A percentile compares a stretch with the other conserved stretches of the same genome.
Conservation (phyloP, 176 grass and related monocot genomes). For the Carex pumila region DNA sequence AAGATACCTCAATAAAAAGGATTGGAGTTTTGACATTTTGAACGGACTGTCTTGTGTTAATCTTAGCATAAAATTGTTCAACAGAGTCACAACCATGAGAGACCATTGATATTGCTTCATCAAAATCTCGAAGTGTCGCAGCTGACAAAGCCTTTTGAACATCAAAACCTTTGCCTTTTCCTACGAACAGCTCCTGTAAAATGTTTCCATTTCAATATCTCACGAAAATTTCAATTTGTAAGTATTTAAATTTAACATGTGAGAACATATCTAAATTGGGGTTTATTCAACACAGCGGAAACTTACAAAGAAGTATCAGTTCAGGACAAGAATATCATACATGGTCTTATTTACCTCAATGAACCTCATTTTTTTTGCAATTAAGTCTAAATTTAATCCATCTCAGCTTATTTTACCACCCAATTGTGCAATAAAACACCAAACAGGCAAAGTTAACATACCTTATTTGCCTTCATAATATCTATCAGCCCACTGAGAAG, state of each 20-base stretch:
- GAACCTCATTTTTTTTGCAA: background rate
- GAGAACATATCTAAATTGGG: background rate
- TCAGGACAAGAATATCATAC: background rate
- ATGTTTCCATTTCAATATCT: slow-evolving; percentile 6
- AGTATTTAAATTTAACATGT: background rate
- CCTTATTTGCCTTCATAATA: slow-evolving; percentile 90
- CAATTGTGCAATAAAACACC: background rate
- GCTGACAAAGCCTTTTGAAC: slow-evolving; percentile 66
- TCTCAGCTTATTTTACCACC: background rate
- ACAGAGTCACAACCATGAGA: slow-evolving; percentile 61
- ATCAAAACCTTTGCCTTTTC: slow-evolving; percentile 83
- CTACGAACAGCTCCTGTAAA: slow-evolving; percentile 94
- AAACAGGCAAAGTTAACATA: background rate
- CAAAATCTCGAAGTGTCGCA: slow-evolving; percentile 61
- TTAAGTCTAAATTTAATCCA: background rate
- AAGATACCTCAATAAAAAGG: slow-evolving; percentile 75
- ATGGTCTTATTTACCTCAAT: background rate
- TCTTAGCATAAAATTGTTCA: slow-evolving; percentile 72
- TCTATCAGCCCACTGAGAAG: slow-evolving; percentile 65
- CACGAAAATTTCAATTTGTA: background rate
- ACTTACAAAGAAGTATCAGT: background rate
- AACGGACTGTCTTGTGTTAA: slow-evolving; percentile 47
- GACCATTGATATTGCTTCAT: slow-evolving; percentile 79
- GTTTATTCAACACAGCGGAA: background rate
- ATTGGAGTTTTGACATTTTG: slow-evolving; percentile 58